Evolutionary conservation across 495 filamentous ascomycete species (phyloP).

Genomic region (Glonium stellatum): DNA sequence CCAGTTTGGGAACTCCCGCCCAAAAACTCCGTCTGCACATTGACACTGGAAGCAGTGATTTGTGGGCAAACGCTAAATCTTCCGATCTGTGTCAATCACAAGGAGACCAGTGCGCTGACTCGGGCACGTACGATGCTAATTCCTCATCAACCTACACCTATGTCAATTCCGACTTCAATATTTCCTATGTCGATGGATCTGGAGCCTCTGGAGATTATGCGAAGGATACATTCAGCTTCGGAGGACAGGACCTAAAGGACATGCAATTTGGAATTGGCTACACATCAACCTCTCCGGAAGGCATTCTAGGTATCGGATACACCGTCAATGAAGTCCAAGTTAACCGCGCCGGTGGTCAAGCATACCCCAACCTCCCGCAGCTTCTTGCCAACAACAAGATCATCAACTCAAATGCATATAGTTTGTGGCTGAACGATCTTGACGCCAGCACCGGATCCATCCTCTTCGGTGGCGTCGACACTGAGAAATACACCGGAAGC

Average conservation of each 20-base stretch:
- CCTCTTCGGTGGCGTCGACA: slow-evolving; percentile 88
- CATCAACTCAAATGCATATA: slow-evolving; percentile 79
- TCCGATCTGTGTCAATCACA: slow-evolving; percentile 52
- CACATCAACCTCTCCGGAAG: slow-evolving; percentile 59
- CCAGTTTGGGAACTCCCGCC: slow-evolving; percentile 40
- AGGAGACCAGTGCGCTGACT: slow-evolving; percentile 29
- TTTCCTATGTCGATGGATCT: slow-evolving; percentile 83
- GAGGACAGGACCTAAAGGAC: slow-evolving; percentile 48
- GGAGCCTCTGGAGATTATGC: slow-evolving; percentile 78
- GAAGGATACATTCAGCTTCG: slow-evolving; percentile 68
- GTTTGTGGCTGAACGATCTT: slow-evolving; percentile 81
- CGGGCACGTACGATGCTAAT: slow-evolving; percentile 53
- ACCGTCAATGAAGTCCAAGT: slow-evolving; percentile 72
- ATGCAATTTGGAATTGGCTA: slow-evolving; percentile 89
- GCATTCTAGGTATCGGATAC: slow-evolving; percentile 92
- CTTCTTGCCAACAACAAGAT: slow-evolving; percentile 61
- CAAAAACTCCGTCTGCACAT: slow-evolving; percentile 42
- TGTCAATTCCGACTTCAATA: slow-evolving; percentile 75
- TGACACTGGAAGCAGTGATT: slow-evolving; percentile 68
- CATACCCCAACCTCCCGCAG: slow-evolving; percentile 75
- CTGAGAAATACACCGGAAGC: slow-evolving; percentile 62
- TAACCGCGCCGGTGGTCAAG: slow-evolving; percentile 46
- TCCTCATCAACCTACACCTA: slow-evolving; percentile 74
- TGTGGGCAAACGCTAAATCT: slow-evolving; percentile 71
- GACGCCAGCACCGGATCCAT: slow-evolving; percentile 64